Evolutionary conservation across 345 rosid genomes (phyloP).

Genomic region (Atalantia buxifolia): DNA sequence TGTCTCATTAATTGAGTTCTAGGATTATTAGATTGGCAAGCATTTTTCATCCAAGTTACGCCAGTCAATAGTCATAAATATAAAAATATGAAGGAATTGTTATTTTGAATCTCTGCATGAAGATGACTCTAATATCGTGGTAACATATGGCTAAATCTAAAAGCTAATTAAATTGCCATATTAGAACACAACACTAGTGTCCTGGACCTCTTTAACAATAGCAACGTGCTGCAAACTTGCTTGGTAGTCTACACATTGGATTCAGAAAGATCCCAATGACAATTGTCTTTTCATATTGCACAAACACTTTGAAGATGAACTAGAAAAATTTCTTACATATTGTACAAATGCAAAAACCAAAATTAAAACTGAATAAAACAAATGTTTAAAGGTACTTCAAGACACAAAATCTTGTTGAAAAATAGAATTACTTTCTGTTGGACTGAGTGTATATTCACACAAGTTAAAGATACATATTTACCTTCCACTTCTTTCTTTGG

Average conservation of each 20-base stretch:
- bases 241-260: background rate
- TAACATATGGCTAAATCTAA: background rate
- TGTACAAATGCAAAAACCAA: background rate
- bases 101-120: background rate
- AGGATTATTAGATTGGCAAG: too few species aligned
- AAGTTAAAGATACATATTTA: background rate
- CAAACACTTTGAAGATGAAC: background rate
- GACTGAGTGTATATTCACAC: background rate
- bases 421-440: background rate
- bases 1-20: too few species aligned
- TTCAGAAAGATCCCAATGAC: background rate
- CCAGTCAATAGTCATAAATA: too few species aligned
- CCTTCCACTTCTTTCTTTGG: background rate
- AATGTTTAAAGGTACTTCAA: background rate
- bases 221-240: background rate
- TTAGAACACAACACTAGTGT: background rate
- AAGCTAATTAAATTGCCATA: background rate
- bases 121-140: background rate
- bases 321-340: background rate
- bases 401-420: background rate
- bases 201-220: background rate
- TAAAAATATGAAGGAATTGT: too few species aligned
- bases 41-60: too few species aligned
- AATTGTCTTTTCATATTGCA: background rate
- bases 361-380: background rate